phyloP scores from a whole-genome alignment of 192 early-diverging fungal species.

The Entrophospora sp. region DNA sequence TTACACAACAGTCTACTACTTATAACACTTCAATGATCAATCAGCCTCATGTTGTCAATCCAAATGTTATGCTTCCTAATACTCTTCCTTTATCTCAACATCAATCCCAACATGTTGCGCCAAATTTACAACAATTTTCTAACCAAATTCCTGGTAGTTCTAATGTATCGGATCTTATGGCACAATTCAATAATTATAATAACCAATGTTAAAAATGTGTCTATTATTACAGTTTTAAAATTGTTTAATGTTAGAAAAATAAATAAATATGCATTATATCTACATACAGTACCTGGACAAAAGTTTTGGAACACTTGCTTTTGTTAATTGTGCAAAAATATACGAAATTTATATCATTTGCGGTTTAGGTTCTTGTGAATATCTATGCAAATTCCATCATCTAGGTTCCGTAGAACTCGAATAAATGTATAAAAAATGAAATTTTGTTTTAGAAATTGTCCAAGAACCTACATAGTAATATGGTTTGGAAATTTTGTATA shows the following conservation, averaged over 20 bases:
- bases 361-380: no score
- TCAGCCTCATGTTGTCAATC: constrained; percentile 10
- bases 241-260: not conserved
- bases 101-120: constrained; percentile 7
- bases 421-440: no score
- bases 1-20: constrained; percentile 2
- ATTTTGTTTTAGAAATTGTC: no score
- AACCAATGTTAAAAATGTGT: constrained; percentile 2
- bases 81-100: constrained; percentile 2
- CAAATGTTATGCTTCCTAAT: not conserved
- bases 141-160: not conserved
- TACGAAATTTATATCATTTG: no score
- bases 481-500: no score
- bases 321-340: no score
- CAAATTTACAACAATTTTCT: constrained; percentile 13
- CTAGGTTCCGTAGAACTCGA: no score
- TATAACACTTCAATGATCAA: constrained; percentile 1
- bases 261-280: no score
- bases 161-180: constrained; percentile 19
- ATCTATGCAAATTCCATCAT: no score
- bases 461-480: no score
- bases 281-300: no score
- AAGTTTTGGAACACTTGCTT: no score
- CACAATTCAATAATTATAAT: constrained; percentile 22
- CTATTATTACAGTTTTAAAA: not conserved